A percentile compares a stretch with the other conserved stretches of the same genome.
Conservation (phyloP, 2,329 filamentous ascomycete genomes). For the Raffaelea albimanens region DNA sequence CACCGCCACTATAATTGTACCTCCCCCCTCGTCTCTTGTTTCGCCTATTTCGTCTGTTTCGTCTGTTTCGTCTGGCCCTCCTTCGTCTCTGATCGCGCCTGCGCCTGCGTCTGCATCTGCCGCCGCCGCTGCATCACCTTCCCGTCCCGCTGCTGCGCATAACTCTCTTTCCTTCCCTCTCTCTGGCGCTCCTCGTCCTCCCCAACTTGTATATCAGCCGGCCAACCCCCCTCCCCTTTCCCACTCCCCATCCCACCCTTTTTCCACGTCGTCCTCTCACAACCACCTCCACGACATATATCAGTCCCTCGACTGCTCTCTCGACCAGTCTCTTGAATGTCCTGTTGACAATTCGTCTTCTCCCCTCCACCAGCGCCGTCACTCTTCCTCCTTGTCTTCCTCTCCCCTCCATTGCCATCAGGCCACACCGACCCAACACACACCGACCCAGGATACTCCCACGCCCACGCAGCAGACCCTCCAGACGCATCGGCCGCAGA, state of each 20-base stretch:
- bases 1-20: conserved; percentile 10
- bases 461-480: neutral
- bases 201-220: neutral
- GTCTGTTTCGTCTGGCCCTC: neutral
- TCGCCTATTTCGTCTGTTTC: too few species aligned
- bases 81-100: conserved; percentile 5
- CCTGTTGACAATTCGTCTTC: too few species aligned
- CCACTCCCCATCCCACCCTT: neutral
- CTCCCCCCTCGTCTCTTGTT: neutral
- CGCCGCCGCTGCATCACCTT: neutral
- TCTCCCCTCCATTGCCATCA: conserved; percentile 9
- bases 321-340: too few species aligned
- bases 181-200: conserved; percentile 1
- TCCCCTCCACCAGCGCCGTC: neutral
- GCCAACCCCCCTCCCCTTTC: neutral
- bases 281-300: too few species aligned
- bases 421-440: neutral
- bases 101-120: conserved; percentile 8
- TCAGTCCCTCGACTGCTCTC: too few species aligned
- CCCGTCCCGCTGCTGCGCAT: conserved; percentile 8
- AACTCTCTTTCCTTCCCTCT: too few species aligned
- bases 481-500: neutral
- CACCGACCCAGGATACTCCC: neutral
- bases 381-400: neutral
- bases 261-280: neutral